Percentiles rank a stretch among this genome's conserved stretches.
These are phyloP conservation scores for Apophysomyces sp. DNA, from an alignment of 371 early-diverging fungal species.

Conservation along the genomic window DNA sequence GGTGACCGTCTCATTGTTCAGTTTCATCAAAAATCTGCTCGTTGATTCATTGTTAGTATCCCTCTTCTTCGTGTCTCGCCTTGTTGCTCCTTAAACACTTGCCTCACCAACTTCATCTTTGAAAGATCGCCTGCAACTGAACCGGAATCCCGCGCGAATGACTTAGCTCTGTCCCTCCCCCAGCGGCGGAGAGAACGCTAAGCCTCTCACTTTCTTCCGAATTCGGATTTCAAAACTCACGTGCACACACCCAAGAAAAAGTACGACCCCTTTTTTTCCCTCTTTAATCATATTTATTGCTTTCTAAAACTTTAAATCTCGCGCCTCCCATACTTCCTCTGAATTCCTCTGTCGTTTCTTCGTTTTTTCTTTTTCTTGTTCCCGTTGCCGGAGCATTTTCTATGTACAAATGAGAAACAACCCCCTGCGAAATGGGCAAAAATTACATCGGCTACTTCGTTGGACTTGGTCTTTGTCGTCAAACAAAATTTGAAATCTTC, in stretches of 20 bases:
- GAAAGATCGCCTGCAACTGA: background rate
- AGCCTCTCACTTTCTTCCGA: background rate
- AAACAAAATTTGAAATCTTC: conserved; percentile 46
- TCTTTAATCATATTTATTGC: too few species aligned
- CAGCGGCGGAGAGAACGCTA: background rate
- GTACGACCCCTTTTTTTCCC: too few species aligned
- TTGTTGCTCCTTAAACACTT: background rate
- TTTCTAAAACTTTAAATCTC: conserved; percentile 6
- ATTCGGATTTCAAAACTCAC: background rate
- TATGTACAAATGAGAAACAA: too few species aligned
- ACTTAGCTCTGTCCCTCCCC: background rate
- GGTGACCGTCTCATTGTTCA: conserved; percentile 92
- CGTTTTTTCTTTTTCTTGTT: conserved; percentile 19
- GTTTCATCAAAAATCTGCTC: conserved; percentile 91
- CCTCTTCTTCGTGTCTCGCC: background rate
- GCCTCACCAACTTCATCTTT: conserved; percentile 1
- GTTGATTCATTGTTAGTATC: background rate
- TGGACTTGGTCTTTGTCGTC: conserved; percentile 38
- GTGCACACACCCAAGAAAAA: background rate
- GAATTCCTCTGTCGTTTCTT: conserved; percentile 29
- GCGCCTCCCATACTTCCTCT: conserved; percentile 45
- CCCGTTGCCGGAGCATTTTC: conserved; percentile 31
- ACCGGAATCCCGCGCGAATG: background rate
- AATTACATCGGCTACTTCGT: conserved; percentile 42
- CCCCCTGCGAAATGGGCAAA: too few species aligned